Base-by-base conservation (phyloP, 768 basidiomycete species). In the Panellus pusillus region DNA sequence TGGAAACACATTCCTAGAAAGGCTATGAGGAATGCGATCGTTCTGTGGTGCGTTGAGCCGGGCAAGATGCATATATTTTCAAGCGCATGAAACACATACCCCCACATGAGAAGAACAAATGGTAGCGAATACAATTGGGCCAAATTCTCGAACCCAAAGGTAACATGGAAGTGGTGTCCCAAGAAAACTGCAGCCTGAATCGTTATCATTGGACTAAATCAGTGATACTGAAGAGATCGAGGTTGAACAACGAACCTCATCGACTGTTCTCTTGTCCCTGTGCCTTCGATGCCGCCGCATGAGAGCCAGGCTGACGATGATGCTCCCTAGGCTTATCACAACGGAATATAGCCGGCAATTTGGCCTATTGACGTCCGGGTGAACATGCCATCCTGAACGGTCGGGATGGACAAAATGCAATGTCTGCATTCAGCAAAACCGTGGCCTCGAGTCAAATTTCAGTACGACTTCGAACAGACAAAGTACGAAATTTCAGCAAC, bases 351-450 rank as follows among this genome's bases (percentile, higher is more conserved):
- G 39, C 36, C 14, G 17, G 40, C 40, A 18, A 41, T 24, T 9
- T 41, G 40, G 9, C 40, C 40, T 45, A 29, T 32, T 40, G 15
- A 9, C 8, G 44, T 24, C 24, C 24, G 2, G 24, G 2, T 9
- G 4, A 13, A 1, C 38, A 28, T 37, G 19, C 47, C 47, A 20
- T 41, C 36, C 5, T 58, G 72, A 7, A 73, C 67, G 13, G 70
- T 69, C 35, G 68, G 63, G 18, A 79, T 75, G 0, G 78, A 69
- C 19, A 79, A 50, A 79, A 77, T 0, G 68, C 71, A 9, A 80
- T 72, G 37, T 77, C 73, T 15, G 72, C 73, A 19, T 70, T 71
- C 41, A 79, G 54, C 3, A 79, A 65, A 1, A 79, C 76, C 4
- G 74, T 72, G 1, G 71, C 71, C 54, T 56, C 9, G 12, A 28